phyloP scores from a whole-genome alignment of 2,329 filamentous ascomycete genomes.

The Scedosporium minutisporum region DNA sequence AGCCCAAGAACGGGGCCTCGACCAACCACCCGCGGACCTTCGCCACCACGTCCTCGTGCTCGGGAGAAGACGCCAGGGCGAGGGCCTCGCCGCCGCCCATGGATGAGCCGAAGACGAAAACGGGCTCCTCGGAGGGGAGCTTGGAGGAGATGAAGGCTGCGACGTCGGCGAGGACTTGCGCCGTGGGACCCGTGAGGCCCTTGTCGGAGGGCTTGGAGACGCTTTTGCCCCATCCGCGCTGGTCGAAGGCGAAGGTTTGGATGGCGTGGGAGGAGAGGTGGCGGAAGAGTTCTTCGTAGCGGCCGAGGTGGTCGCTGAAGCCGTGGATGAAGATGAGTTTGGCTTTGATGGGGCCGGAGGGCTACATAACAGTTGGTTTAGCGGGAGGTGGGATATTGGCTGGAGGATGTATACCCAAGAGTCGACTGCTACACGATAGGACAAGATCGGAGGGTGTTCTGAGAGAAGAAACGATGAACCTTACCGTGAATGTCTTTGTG shows the following conservation, averaged over 20 bases:
- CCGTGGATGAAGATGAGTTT: conserved; percentile 79
- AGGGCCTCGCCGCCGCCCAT: conserved; percentile 81
- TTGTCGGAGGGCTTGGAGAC: conserved; percentile 50
- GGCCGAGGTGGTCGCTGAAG: conserved; percentile 76
- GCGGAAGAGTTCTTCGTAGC: conserved; percentile 67
- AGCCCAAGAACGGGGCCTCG: conserved; percentile 69
- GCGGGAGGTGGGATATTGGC: not conserved
- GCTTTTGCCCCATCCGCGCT: conserved; percentile 79
- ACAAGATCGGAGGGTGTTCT: no score
- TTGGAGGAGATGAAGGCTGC: conserved; percentile 55
- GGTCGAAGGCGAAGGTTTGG: conserved; percentile 69
- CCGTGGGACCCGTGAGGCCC: conserved; percentile 66
- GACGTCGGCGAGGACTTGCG: conserved; percentile 66
- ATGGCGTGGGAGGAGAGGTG: conserved; percentile 62
- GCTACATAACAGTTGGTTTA: conserved; percentile 26
- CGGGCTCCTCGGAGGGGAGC: conserved; percentile 43
- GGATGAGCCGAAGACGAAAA: conserved; percentile 83
- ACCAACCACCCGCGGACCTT: conserved; percentile 64
- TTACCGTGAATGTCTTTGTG: conserved; percentile 50
- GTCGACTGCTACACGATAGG: not conserved
- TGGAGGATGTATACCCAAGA: not conserved
- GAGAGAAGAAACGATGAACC: conserved; percentile 15
- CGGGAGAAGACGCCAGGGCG: conserved; percentile 41
- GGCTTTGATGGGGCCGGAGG: conserved; percentile 48
- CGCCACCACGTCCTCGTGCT: conserved; percentile 43